Evolutionary conservation across 1,139 yeast species (phyloP).

Genomic region (Petasospora fabianii): DNA sequence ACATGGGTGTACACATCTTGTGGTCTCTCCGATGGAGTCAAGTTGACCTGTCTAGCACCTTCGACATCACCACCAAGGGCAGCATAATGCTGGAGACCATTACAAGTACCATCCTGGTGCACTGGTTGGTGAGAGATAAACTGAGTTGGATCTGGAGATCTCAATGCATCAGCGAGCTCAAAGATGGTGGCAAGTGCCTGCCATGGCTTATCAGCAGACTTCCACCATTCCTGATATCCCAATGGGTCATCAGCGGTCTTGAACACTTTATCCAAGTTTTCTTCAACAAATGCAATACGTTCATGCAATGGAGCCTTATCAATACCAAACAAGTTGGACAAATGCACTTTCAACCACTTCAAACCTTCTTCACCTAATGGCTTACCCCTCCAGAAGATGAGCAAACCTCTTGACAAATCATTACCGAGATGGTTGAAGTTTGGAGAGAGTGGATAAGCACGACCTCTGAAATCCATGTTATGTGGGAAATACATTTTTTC

Average conservation of each 20-base stretch:
- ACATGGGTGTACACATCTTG: conserved; percentile 90
- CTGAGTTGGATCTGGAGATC: conserved; percentile 68
- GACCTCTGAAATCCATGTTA: conserved; percentile 89
- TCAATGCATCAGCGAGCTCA: conserved; percentile 71
- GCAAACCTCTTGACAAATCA: conserved; percentile 82
- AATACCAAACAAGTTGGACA: conserved; percentile 83
- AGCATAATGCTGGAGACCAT: conserved; percentile 96
- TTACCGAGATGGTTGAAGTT: conserved; percentile 80
- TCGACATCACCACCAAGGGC: conserved; percentile 95
- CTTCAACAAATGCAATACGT: conserved; percentile 69
- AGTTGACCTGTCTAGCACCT: conserved; percentile 91
- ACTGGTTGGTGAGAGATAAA: conserved; percentile 82
- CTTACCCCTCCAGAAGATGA: conserved; percentile 86
- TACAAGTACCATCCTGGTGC: conserved; percentile 97
- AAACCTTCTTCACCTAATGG: conserved; percentile 73
- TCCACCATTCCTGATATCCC: conserved; percentile 70
- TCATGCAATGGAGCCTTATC: conserved; percentile 81
- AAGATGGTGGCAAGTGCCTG: conserved; percentile 85
- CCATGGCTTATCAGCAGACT: conserved; percentile 89
- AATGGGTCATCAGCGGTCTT: conserved; percentile 74
- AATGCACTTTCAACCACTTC: conserved; percentile 84
- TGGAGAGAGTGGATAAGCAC: conserved; percentile 93
- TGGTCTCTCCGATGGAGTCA: conserved; percentile 78
- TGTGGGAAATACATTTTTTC: conserved; percentile 94
- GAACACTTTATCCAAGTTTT: conserved; percentile 55